Evolutionary conservation across 2,329 filamentous ascomycete genomes (phyloP), one percentile per base, ranked within the genome.

Genomic region (Alternaria brassicae): DNA sequence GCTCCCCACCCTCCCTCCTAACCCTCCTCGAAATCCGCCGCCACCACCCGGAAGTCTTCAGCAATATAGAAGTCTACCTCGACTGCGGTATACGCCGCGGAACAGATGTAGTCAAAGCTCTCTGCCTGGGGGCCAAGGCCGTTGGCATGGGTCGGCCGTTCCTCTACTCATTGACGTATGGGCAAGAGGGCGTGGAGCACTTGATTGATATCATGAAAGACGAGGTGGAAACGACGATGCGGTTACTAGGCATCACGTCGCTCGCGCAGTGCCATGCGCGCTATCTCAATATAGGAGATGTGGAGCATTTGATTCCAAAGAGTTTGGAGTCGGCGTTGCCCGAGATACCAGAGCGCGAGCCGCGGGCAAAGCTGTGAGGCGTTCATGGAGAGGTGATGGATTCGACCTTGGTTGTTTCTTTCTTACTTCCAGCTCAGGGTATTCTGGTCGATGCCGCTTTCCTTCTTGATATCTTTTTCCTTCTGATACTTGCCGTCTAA

Each of bases 21-120:
- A 82, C 86, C 0, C 71, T 91, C 4, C 75, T 91, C 1, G 88
- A 91, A 75, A 80, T 91, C 61, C 86, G 87, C 57, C 82, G 82
- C 64, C 84, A 83, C 62, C 87, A 84, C 40, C 88, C 88, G 0
- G 80, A 85, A 54, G 81, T 91, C 0, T 86, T 90, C 51, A 81
- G 83, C 25, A 76, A 77, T 52, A 80, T 90, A 72, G 86, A 89
- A 67, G 83, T 91, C 0, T 86, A 84, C 52, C 78, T 91, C 4
- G 88, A 91, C 62, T 87, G 88, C 0, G 89, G 89, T 0, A 82
- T 91, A 28, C 81, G 83, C n/a, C 79, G 88, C 17, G 89, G 89
- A 0, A 86, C 86, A 0, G 88, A 91, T 68, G 84, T 91, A 3
- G 81, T 91, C 3, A 48, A 48, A 5, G 44, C 44, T 1, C 30